phyloP scores from a whole-genome alignment of 352 stramenopile genomes.

The Phytopythium delawarense region DNA sequence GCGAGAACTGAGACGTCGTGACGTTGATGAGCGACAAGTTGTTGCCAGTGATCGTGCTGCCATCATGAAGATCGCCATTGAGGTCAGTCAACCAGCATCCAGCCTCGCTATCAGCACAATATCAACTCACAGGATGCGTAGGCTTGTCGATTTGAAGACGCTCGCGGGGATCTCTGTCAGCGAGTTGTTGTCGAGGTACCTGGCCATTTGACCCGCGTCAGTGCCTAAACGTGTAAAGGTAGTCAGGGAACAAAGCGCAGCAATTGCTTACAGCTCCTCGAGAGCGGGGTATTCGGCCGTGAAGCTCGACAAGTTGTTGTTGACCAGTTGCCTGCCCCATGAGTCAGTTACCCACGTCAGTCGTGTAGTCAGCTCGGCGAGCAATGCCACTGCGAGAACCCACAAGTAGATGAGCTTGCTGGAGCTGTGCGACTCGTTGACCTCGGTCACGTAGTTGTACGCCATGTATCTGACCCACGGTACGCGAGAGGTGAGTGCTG shows the following conservation, averaged over 20 bases:
- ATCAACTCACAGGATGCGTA: neutral
- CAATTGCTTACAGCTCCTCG: neutral
- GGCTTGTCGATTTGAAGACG: constrained; percentile 13
- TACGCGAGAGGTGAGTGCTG: neutral
- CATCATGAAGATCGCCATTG: neutral
- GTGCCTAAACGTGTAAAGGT: neutral
- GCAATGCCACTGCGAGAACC: neutral
- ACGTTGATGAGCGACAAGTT: constrained; percentile 10
- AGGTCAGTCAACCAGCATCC: neutral
- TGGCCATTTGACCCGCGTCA: constrained; percentile 3
- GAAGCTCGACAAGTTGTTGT: constrained; percentile 5
- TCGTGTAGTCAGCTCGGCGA: neutral
- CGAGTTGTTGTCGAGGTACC: constrained; percentile 19
- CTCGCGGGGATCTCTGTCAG: constrained; percentile 19
- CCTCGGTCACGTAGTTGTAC: neutral
- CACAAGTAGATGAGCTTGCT: neutral
- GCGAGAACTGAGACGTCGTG: constrained; percentile 14
- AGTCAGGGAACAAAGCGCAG: neutral
- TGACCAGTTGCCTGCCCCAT: neutral
- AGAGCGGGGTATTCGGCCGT: constrained; percentile 1
- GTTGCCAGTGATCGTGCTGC: constrained; percentile 1
- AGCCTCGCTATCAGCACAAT: neutral
- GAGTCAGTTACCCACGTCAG: neutral
- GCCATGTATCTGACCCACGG: neutral
- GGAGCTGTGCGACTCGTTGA: constrained; percentile 3